Evolutionary conservation across 2,329 filamentous ascomycete genomes (phyloP).

Genomic region (Phaeosphaeria sp.): DNA sequence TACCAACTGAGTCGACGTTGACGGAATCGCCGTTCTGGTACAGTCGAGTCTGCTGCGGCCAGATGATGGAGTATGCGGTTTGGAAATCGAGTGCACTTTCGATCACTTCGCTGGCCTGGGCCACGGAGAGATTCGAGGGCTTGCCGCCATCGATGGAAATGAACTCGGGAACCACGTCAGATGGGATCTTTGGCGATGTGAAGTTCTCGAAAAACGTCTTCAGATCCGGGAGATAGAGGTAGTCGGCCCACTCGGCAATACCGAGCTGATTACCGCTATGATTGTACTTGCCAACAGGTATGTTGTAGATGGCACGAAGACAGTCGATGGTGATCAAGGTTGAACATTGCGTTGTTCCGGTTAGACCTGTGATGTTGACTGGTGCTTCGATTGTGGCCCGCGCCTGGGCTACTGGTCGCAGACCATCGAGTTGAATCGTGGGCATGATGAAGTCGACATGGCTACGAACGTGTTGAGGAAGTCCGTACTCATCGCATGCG

Average conservation of each 20-base stretch:
- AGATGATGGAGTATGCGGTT: constrained; percentile 26
- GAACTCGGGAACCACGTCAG: constrained; percentile 30
- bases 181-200: constrained; percentile 24
- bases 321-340: constrained; percentile 21
- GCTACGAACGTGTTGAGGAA: constrained; percentile 16
- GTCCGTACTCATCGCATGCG: constrained; percentile 25
- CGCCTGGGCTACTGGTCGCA: constrained; percentile 15
- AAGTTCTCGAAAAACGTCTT: constrained; percentile 52
- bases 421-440: constrained; percentile 19
- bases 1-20: constrained; percentile 17
- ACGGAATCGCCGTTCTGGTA: constrained; percentile 23
- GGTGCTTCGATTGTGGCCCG: constrained; percentile 8
- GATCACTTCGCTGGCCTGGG: constrained; percentile 44
- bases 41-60: constrained; percentile 20
- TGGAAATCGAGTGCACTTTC: constrained; percentile 26
- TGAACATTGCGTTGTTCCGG: constrained; percentile 13
- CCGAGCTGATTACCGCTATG: constrained; percentile 24
- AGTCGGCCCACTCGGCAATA: constrained; percentile 55
- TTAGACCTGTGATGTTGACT: constrained; percentile 11
- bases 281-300: constrained; percentile 24
- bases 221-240: constrained; percentile 54
- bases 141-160: constrained; percentile 35
- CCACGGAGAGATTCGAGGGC: constrained; percentile 52
- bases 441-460: constrained; percentile 28
- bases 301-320: constrained; percentile 25